phyloP scores from a whole-genome alignment of 768 basidiomycete species.

The Suillus sp. region DNA sequence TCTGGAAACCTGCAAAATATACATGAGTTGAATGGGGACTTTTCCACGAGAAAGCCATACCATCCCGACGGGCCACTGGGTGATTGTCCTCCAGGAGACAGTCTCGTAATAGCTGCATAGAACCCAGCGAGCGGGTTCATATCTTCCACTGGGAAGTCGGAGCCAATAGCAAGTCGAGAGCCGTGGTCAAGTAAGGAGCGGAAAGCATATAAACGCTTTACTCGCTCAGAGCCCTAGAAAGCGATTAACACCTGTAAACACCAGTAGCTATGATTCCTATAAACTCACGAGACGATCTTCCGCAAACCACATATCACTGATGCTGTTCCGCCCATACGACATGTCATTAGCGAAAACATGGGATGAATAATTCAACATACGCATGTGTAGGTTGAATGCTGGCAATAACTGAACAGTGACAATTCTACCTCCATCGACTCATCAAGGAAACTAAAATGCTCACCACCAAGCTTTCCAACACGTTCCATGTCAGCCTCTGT shows the following conservation, averaged over 20 bases:
- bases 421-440: conserved; percentile 13
- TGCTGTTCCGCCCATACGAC: conserved; percentile 40
- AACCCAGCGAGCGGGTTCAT: conserved; percentile 85
- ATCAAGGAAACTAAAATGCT: conserved; percentile 23
- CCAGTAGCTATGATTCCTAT: neutral
- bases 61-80: conserved; percentile 86
- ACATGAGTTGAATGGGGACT: neutral
- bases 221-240: conserved; percentile 73
- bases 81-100: conserved; percentile 67
- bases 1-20: conserved; percentile 69
- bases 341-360: neutral
- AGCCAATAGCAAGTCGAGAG: conserved; percentile 75
- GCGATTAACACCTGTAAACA: neutral
- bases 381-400: conserved; percentile 91
- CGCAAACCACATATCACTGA: conserved; percentile 90
- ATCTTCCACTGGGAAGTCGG: conserved; percentile 88
- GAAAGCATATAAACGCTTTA: conserved; percentile 88
- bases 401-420: conserved; percentile 67
- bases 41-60: conserved; percentile 40
- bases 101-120: conserved; percentile 83
- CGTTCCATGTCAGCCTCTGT: conserved; percentile 73
- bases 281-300: conserved; percentile 71
- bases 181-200: conserved; percentile 66
- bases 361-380: conserved; percentile 43
- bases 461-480: conserved; percentile 79